Percentiles rank a stretch among this genome's conserved stretches.
Conservation (phyloP, 192 early-diverging fungal genomes). For the Chytriomyces hyalinus region DNA sequence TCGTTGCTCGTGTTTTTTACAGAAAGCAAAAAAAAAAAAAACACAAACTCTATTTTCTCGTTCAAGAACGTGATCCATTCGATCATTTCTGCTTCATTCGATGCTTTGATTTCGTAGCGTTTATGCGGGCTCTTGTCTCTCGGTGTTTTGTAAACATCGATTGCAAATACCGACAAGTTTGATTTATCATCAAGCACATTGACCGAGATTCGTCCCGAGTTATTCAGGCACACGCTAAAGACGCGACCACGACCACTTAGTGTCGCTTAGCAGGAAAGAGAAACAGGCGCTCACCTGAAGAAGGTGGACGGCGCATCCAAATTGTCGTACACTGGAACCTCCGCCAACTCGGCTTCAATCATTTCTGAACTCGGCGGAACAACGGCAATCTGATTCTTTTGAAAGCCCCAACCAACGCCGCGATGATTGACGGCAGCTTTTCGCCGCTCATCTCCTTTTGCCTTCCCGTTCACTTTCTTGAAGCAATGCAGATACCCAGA, state of each 20-base stretch:
- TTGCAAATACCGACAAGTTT: conserved; percentile 32
- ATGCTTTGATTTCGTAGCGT: conserved; percentile 38
- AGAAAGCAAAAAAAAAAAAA: neutral
- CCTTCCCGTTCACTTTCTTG: conserved; percentile 29
- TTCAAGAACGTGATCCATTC: conserved; percentile 41
- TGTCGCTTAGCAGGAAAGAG: too few relatives aligned
- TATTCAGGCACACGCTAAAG: conserved; percentile 37
- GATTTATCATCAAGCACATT: conserved; percentile 6
- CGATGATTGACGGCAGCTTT: neutral
- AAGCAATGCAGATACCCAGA: conserved; percentile 49
- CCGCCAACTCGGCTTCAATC: neutral
- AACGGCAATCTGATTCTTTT: neutral
- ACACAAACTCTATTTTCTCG: conserved; percentile 32
- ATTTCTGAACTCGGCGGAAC: conserved; percentile 20
- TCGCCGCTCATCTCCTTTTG: conserved; percentile 5
- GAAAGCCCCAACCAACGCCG: neutral
- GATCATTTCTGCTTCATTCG: conserved; percentile 39
- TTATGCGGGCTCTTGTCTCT: neutral
- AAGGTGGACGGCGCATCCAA: conserved; percentile 23
- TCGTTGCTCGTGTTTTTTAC: neutral
- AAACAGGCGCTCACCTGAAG: conserved; percentile 22
- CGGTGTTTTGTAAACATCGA: conserved; percentile 22
- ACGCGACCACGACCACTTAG: too few relatives aligned
- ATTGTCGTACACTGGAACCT: conserved; percentile 19
- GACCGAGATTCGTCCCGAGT: conserved; percentile 31